A percentile compares a stretch with the other conserved stretches of the same genome.
Conservation (phyloP, 2,329 filamentous ascomycete species). For the Alternaria gaisen region DNA sequence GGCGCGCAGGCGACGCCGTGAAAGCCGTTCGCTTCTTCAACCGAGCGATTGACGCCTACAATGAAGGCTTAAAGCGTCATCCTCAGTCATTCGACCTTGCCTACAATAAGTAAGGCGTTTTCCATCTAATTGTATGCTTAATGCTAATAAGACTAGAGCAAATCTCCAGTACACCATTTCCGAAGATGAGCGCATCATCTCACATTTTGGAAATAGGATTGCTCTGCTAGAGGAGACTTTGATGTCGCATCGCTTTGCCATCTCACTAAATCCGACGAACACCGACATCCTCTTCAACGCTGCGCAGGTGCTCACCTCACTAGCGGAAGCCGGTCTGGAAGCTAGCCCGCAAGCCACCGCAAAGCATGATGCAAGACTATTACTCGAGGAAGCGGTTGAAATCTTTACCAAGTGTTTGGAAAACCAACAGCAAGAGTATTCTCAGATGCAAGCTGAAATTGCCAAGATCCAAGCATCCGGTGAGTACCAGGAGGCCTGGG, state of each 20-base stretch:
- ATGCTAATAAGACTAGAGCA: conserved; percentile 59
- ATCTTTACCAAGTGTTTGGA: conserved; percentile 63
- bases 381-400: conserved; percentile 68
- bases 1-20: conserved; percentile 73
- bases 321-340: conserved; percentile 68
- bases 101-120: conserved; percentile 71
- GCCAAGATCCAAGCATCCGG: conserved; percentile 41
- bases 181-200: conserved; percentile 70
- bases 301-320: conserved; percentile 71
- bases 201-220: conserved; percentile 63
- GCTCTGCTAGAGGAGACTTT: conserved; percentile 69
- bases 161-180: conserved; percentile 74
- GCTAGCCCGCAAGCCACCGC: conserved; percentile 54
- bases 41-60: conserved; percentile 72
- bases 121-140: neutral
- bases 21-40: conserved; percentile 71
- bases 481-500: conserved; percentile 32
- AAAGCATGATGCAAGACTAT: conserved; percentile 59
- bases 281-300: conserved; percentile 76
- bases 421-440: conserved; percentile 57
- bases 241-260: conserved; percentile 69
- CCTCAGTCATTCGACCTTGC: conserved; percentile 73
- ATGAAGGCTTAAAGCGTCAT: conserved; percentile 68
- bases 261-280: conserved; percentile 68
- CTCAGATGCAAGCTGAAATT: conserved; percentile 49